Percentiles rank a stretch among this genome's conserved stretches.
Conservation (phyloP, 2,329 filamentous ascomycete genomes). For the Fusarium solani-melongenae region DNA sequence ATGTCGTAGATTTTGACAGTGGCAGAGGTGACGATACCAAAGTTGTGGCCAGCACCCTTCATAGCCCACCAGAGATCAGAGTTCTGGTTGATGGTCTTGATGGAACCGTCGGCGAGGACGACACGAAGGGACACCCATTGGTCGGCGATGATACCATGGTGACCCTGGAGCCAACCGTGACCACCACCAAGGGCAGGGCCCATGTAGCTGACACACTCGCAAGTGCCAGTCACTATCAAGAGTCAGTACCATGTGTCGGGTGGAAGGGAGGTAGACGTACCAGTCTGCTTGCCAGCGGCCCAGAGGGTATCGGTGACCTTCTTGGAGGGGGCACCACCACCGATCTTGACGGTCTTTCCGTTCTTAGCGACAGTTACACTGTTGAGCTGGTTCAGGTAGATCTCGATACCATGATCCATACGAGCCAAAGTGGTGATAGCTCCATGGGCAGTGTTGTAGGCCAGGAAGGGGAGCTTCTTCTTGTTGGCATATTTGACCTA, state of each 20-base stretch:
- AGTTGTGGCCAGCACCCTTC: constrained; percentile 49
- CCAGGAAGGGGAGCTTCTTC: constrained; percentile 61
- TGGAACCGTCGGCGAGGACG: constrained; percentile 46
- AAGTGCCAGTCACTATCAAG: constrained; percentile 36
- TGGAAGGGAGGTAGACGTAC: constrained; percentile 37
- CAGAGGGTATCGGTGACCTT: constrained; percentile 60
- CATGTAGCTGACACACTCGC: constrained; percentile 44
- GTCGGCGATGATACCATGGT: constrained; percentile 47
- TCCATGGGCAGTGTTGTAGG: constrained; percentile 64
- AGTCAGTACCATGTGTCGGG: not conserved
- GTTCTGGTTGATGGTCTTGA: constrained; percentile 34
- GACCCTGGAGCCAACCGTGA: constrained; percentile 45
- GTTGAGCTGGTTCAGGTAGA: constrained; percentile 58
- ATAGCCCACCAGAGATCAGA: constrained; percentile 51
- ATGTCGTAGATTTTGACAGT: constrained; percentile 48
- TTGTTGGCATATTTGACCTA: constrained; percentile 57
- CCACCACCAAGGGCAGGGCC: constrained; percentile 47
- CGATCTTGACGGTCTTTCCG: constrained; percentile 58
- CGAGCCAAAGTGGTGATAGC: constrained; percentile 59
- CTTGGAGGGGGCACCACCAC: constrained; percentile 60
- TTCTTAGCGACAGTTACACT: constrained; percentile 55
- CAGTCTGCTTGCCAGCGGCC: constrained; percentile 62
- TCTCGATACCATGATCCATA: constrained; percentile 62
- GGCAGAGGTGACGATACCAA: constrained; percentile 47
- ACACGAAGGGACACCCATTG: constrained; percentile 48